A percentile compares a stretch with the other conserved stretches of the same genome.
These are phyloP conservation scores for Geranium brycei DNA, from an alignment of 345 rosid genomes.

Conservation along the genomic window DNA sequence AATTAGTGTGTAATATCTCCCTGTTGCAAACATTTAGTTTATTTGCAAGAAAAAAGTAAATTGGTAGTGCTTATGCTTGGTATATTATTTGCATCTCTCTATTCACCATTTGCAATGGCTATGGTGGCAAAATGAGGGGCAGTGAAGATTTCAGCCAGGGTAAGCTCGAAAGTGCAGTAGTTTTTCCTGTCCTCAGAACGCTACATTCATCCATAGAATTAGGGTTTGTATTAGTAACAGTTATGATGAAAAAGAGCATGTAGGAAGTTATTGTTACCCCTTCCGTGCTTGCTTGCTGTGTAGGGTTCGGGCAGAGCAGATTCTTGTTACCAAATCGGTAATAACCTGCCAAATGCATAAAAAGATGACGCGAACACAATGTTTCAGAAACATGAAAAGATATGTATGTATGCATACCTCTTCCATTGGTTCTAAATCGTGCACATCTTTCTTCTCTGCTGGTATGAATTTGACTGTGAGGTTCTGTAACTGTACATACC, in stretches of 20 bases:
- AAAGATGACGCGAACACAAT: too few relatives aligned
- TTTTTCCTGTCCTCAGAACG: slow-evolving; percentile 48
- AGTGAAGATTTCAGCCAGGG: slow-evolving; percentile 51
- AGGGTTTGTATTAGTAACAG: not conserved
- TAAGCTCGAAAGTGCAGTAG: slow-evolving; percentile 69
- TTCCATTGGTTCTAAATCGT: slow-evolving; percentile 69
- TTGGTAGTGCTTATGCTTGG: not conserved
- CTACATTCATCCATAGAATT: slow-evolving; percentile 25
- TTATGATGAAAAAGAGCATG: not conserved
- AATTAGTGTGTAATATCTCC: slow-evolving; percentile 59
- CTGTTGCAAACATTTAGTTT: slow-evolving; percentile 15
- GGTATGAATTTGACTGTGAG: slow-evolving; percentile 87
- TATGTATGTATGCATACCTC: slow-evolving; percentile 31
- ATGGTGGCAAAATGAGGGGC: slow-evolving; percentile 62
- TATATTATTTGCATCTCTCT: not conserved
- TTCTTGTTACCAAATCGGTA: slow-evolving; percentile 39
- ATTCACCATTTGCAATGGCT: slow-evolving; percentile 11
- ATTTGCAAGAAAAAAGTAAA: not conserved
- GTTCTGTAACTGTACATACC: slow-evolving; percentile 54
- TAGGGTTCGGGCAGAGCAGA: slow-evolving; percentile 58
- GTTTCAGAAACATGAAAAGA: not conserved
- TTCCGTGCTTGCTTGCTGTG: slow-evolving; percentile 44
- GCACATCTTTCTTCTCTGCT: slow-evolving; percentile 53
- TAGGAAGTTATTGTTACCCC: slow-evolving; percentile 33
- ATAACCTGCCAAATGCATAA: slow-evolving; percentile 28